phyloP scores from a whole-genome alignment of 441 rosid species.

The Bruguiera hainesii region DNA sequence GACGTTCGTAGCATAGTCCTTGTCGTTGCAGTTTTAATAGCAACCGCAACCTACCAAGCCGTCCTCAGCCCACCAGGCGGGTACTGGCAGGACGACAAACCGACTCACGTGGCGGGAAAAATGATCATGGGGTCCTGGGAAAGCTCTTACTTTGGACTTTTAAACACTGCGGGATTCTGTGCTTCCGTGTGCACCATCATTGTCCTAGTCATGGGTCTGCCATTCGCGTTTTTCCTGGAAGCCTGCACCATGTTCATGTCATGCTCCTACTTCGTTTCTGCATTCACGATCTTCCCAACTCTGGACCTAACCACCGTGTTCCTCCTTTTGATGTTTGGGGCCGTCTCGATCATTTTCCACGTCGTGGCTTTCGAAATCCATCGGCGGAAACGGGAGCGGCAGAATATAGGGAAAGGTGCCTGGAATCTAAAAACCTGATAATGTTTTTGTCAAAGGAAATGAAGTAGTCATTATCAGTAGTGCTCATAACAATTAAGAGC shows the following conservation, averaged over 20 bases:
- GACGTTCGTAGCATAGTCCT: slow-evolving; percentile 21
- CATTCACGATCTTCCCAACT: too few species aligned
- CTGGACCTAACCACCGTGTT: too few species aligned
- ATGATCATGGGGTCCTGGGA: slow-evolving; percentile 3
- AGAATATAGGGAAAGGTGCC: slow-evolving; percentile 1
- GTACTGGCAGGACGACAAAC: slow-evolving; percentile 9
- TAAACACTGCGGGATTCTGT: slow-evolving; percentile 12
- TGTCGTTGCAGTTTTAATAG: slow-evolving; percentile 20
- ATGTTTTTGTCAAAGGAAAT: too few species aligned
- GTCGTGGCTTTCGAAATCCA: too few species aligned
- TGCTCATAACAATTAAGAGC: too few species aligned
- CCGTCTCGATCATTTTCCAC: too few species aligned
- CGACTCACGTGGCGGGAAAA: slow-evolving; percentile 6
- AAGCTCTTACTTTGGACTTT: slow-evolving; percentile 14
- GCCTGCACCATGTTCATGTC: too few species aligned
- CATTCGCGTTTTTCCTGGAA: slow-evolving; percentile 10
- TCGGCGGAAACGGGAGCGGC: too few species aligned
- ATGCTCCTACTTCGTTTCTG: too few species aligned
- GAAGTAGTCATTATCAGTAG: too few species aligned
- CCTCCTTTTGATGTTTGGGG: too few species aligned
- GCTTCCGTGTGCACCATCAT: slow-evolving; percentile 15
- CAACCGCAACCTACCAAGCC: slow-evolving; percentile 26
- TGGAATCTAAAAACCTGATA: slow-evolving; percentile 14
- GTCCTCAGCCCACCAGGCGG: slow-evolving; percentile 30
- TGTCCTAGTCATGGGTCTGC: slow-evolving; percentile 14